These are phyloP conservation scores for Penicillium odoratum DNA, from an alignment of 495 filamentous ascomycete species.

Conservation along the genomic window DNA sequence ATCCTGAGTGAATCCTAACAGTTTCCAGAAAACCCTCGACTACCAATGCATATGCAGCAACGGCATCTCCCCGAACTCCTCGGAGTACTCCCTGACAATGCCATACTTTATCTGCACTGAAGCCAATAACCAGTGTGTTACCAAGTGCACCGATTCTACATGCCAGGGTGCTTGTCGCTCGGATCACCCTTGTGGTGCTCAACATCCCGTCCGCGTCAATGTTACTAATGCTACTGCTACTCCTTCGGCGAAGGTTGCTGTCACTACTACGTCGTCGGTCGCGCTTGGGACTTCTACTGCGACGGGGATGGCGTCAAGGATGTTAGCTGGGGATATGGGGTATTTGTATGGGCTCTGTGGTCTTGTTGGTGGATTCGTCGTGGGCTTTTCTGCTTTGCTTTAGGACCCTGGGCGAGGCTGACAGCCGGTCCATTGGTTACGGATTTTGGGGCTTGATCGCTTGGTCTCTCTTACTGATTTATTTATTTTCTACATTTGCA, in stretches of 20 bases:
- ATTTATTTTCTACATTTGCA: slow-evolving; percentile 8
- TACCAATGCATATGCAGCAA: slow-evolving; percentile 80
- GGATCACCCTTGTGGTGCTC: slow-evolving; percentile 79
- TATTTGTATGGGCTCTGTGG: slow-evolving; percentile 58
- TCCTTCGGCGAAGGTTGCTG: slow-evolving; percentile 42
- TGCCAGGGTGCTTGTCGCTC: slow-evolving; percentile 67
- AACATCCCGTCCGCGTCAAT: slow-evolving; percentile 64
- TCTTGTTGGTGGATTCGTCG: slow-evolving; percentile 59
- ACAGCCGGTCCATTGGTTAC: too few species aligned
- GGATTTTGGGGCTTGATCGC: neutral
- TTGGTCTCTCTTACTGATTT: neutral
- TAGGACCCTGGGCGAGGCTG: slow-evolving; percentile 19
- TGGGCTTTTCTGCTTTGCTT: slow-evolving; percentile 62
- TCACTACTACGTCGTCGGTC: slow-evolving; percentile 29
- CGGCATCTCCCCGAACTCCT: slow-evolving; percentile 67
- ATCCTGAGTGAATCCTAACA: neutral
- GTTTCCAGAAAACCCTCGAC: slow-evolving; percentile 58
- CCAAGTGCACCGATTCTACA: slow-evolving; percentile 55
- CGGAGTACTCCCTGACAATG: slow-evolving; percentile 82
- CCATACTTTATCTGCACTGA: slow-evolving; percentile 82
- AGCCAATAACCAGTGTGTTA: slow-evolving; percentile 69
- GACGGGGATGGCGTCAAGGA: slow-evolving; percentile 22
- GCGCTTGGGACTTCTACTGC: slow-evolving; percentile 16
- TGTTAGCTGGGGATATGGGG: slow-evolving; percentile 51
- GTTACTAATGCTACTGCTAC: slow-evolving; percentile 40